A percentile compares a stretch with the other conserved stretches of the same genome.
phyloP scores from a whole-genome alignment of 2,329 filamentous ascomycete genomes.

The Colletotrichum filicis region DNA sequence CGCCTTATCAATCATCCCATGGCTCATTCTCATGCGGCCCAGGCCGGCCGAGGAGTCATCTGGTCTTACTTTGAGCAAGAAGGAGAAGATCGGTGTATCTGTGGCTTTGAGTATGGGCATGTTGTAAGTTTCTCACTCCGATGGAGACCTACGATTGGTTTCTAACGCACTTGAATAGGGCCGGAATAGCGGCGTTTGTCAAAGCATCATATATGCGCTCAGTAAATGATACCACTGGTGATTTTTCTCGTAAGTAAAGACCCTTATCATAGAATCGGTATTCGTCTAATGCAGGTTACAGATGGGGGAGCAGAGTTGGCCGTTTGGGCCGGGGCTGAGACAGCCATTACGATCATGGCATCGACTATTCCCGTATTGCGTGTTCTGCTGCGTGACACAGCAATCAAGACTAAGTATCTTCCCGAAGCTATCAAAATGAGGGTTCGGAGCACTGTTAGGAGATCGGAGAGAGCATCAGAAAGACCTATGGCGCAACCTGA shows the following conservation, averaged over 20 bases:
- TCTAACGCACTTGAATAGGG: conserved; percentile 18
- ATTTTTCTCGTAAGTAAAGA: conserved; percentile 25
- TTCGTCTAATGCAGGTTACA: conserved; percentile 37
- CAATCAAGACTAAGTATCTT: conserved; percentile 15
- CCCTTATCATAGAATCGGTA: background rate
- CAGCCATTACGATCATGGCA: conserved; percentile 48
- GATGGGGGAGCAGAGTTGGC: conserved; percentile 30
- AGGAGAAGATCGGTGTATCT: conserved; percentile 49
- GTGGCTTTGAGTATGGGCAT: conserved; percentile 47
- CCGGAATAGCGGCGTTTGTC: conserved; percentile 35
- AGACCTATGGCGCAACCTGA: background rate
- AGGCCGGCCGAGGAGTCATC: conserved; percentile 21
- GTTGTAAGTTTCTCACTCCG: conserved; percentile 11
- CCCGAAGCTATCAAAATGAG: conserved; percentile 24
- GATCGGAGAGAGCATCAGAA: conserved; percentile 10
- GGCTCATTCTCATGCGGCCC: conserved; percentile 47
- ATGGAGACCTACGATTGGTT: no score
- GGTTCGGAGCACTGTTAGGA: background rate
- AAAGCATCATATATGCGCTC: conserved; percentile 32
- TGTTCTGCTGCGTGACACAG: conserved; percentile 24
- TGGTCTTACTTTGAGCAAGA: conserved; percentile 36
- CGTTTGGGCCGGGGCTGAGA: conserved; percentile 41
- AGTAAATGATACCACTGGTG: conserved; percentile 25
- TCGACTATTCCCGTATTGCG: conserved; percentile 45
- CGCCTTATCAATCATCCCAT: conserved; percentile 49